Percentiles rank a stretch among this genome's conserved stretches.
phyloP scores from a whole-genome alignment of 495 filamentous ascomycete genomes.

The Baudoinia panamericana region DNA sequence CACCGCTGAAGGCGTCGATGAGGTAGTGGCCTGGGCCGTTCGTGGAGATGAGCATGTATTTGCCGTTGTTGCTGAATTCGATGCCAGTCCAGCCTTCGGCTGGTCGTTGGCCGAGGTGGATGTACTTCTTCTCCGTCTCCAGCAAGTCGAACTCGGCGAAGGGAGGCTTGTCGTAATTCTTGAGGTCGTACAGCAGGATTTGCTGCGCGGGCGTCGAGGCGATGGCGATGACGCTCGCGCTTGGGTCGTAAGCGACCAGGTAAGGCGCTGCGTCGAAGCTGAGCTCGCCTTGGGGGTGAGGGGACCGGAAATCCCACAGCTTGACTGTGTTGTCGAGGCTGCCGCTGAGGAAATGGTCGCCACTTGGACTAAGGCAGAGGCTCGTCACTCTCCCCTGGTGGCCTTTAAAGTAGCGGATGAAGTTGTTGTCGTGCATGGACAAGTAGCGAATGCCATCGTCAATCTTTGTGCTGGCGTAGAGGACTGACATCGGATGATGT shows the following conservation, averaged over 20 bases:
- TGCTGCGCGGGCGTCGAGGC: conserved; percentile 63
- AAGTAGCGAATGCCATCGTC: conserved; percentile 88
- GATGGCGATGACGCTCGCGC: conserved; percentile 79
- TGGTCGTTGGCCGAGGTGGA: conserved; percentile 27
- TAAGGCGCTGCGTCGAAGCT: conserved; percentile 63
- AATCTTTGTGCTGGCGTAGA: conserved; percentile 90
- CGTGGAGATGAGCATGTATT: conserved; percentile 68
- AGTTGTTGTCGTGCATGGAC: conserved; percentile 85
- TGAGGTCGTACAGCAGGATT: conserved; percentile 81
- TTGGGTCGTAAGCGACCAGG: conserved; percentile 76
- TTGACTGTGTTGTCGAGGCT: conserved; percentile 76
- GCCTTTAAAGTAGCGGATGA: conserved; percentile 86
- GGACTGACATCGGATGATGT: conserved; percentile 71
- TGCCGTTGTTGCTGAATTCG: conserved; percentile 91
- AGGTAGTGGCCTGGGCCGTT: conserved; percentile 71
- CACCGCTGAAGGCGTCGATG: conserved; percentile 77
- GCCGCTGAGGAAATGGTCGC: conserved; percentile 84
- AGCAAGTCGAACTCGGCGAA: conserved; percentile 75
- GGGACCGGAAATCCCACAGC: conserved; percentile 68
- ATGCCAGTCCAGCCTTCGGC: conserved; percentile 64
- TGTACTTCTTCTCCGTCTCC: conserved; percentile 43
- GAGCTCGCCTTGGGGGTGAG: conserved; percentile 62
- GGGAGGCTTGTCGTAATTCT: conserved; percentile 81
- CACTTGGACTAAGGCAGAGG: conserved; percentile 57
- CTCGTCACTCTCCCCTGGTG: conserved; percentile 73